Base-by-base conservation (phyloP, 331 rosid genomes). In the Quercus lobata region DNA sequence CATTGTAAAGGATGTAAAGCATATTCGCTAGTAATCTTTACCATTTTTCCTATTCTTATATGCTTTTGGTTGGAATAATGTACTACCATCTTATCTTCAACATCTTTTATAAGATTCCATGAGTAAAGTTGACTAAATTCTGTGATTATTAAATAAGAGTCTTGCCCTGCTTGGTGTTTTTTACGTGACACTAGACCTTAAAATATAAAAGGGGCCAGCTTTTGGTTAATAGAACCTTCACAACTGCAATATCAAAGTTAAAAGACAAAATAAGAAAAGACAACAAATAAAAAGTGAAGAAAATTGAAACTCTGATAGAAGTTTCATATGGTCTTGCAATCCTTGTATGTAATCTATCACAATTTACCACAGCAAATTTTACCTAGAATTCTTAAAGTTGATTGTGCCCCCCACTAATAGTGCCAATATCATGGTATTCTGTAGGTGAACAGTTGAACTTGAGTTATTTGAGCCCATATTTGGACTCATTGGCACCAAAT, bases 401-500 rank as follows among this genome's bases (percentile, higher is more conserved):
- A 37, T 37, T 37, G 12, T 1, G 54, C 54, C 54, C 54, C 54
- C 54, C 54, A 49, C 54, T 49, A 49, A 49, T 49, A 49, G 5
- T 49, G 54, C 16, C 54, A 49, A 49, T 12, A 49, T 49, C 54
- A 49, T 49, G 54, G 54, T 49, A 49, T 10, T 49, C 7, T 35
- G 15, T 7, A 68, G 72, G 72, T 4, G 53, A 68, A 68, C 72
- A 34, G 52, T 34, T 68, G 72, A 68, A 68, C 27, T 21, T 68
- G 27, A 68, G 53, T 68, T 68, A 68, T 68, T 68, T 68, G 72
- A 68, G 72, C 53, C 72, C 72, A 34, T 68, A 68, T 34, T 68
- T 68, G 18, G 72, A 68, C 27, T 68, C 72, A 34, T 4, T 68
- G 72, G 8, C 72, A 32, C 53, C 72, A 34, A 34, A 68, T 68